Evolutionary conservation across 306 rosid species (phyloP), one percentile per base, ranked within the genome.

Genomic region (Lablab purpureus): DNA sequence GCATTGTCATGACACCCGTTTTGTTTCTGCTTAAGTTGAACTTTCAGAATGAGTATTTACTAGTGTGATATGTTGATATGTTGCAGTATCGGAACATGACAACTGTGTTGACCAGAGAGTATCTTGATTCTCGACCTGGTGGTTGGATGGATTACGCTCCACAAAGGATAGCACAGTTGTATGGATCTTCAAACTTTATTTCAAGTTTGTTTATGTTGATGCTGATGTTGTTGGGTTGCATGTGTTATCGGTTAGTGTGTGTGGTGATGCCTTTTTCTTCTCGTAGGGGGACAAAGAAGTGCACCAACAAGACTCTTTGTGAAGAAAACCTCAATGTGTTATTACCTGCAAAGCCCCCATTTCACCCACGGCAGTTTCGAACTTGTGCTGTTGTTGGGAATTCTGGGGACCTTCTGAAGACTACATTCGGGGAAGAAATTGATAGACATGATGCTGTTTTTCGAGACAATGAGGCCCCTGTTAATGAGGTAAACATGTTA

Each of bases 381-480:
- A 84, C 87, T 1, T 95, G 98, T 84, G 99, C 99, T 54, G 99
- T 95, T 87, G 99, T 95, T 74, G 99, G 99, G 73, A 95, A 95
- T 80, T 93, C 99, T 15, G 99, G 99, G 66, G 99, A 95, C 85
- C 99, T 95, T 84, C 86, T 95, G 73, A 91, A 90, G 81, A 95
- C 94, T 0, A 82, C 87, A 74, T 95, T 90, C 75, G 99, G 99
- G 34, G 8, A 88, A 81, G 99, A 94, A 81, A 92, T 94, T 84
- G 99, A 94, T 76, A 66, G 90, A 56, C 99, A 94, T 45, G 98
- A 92, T 82, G 98, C 94, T 77, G 95, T 94, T 74, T 85, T 94
- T 75, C 91, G 99, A 66, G 99, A 94, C 79, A 94, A 94, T 51
- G 99, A 94, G 87, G 99, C 99, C 80, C 99, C 99, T 59, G 98